Conservation (phyloP, 2,329 filamentous ascomycete species). For the Diaporthe helianthi region DNA sequence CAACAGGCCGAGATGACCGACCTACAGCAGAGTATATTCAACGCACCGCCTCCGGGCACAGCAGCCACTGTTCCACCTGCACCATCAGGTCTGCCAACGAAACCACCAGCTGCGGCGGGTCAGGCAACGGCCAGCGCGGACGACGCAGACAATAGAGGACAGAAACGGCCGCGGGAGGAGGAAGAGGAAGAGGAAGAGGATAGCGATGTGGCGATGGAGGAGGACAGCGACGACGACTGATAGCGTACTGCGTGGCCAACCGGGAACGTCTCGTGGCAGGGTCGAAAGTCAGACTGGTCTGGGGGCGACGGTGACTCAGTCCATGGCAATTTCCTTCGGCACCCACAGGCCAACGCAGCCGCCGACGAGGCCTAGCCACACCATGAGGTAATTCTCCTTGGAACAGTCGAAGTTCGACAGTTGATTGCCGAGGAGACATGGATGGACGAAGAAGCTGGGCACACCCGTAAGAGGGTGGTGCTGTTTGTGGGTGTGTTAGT, state of each 20-base stretch:
- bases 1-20: constrained; percentile 72
- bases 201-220: constrained; percentile 70
- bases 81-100: constrained; percentile 52
- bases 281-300: neutral
- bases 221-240: constrained; percentile 76
- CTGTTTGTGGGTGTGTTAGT: constrained; percentile 60
- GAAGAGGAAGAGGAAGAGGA: constrained; percentile 70
- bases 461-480: constrained; percentile 83
- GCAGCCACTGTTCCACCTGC: constrained; percentile 49
- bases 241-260: constrained; percentile 27
- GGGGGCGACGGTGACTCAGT: constrained; percentile 38
- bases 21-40: constrained; percentile 82
- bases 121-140: constrained; percentile 58
- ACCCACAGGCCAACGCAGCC: constrained; percentile 80
- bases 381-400: constrained; percentile 76
- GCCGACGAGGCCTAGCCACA: constrained; percentile 91
- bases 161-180: constrained; percentile 76
- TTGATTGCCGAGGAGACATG: constrained; percentile 85
- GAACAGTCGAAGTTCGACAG: constrained; percentile 71
- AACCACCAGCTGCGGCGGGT: constrained; percentile 56
- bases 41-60: constrained; percentile 64
- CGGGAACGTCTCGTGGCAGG: constrained; percentile 2
- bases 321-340: constrained; percentile 70
- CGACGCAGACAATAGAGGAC: constrained; percentile 63
- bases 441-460: constrained; percentile 90